Base-by-base conservation (phyloP, 768 basidiomycete species). In the Thelephora aurantiotincta region DNA sequence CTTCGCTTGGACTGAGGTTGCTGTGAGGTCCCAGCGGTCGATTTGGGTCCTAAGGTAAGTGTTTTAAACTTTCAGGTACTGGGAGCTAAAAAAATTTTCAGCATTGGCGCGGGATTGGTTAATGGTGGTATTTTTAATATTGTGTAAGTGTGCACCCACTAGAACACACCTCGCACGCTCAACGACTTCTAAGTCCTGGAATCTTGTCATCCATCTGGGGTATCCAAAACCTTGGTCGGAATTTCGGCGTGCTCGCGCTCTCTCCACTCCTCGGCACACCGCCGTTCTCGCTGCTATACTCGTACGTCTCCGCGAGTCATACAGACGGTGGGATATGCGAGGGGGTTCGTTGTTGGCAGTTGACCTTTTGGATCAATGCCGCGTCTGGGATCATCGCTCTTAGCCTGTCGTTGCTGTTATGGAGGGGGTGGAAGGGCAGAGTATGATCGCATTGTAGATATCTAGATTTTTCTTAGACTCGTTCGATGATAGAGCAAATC, bases 251-350 rank as follows among this genome's bases (percentile, higher is more conserved):
- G 34, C 57, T 86, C 48, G 76, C 80, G 43, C 86, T 84, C 54
- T 78, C 85, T 0, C 80, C 84, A 4, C 82, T 88, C 60, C 60
- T 77, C 20, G 86, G 84, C 5, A 86, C 84, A 0, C 75, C 83
- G 1, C 33, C 77, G 0, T 88, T 87, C 59, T 86, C 87, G 2
- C 88, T 84, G 59, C 57, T 89, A 0, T 90, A 87, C 51, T 87
- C 87, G 12, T 76, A 80, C 53, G 57, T 85, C 43, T 72, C 80
- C 5, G 71, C 70, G 3, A 62, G 69, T 2, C 74, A 77, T 50
- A 66, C 72, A 7, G 38, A 58, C 3, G 63, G 58, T n/a, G 53
- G 56, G 0, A 60, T 77, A 2, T 88, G 86, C 54, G 56, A 58
- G 37, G 85, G 87, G 3, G 55, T 65, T 5, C 48, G 58, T 34